Base-by-base conservation (phyloP, 352 stramenopile species). In the Phytophthora europaea region DNA sequence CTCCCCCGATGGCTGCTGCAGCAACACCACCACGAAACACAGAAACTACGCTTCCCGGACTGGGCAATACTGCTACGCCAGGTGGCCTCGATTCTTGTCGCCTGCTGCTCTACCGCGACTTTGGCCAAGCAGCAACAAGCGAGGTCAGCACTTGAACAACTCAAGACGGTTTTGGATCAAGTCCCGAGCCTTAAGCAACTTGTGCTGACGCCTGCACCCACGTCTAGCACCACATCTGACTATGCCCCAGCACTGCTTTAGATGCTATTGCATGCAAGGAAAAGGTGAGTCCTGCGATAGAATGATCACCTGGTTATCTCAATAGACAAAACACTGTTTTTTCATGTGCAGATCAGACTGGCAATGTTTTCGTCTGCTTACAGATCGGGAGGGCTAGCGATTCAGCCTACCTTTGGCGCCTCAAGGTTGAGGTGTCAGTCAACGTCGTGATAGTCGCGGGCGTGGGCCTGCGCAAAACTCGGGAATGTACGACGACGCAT, bases 401-500 rank as follows among this genome's bases (percentile, higher is more conserved):
- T 22, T 48, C 16, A 16, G n/a, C 5, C 47, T 53, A 4, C 47
- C n/a, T 20, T 51, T 51, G 43, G 23, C 18, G 38, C 38, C 38
- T 47, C 38, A 8, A 31, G 28, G 28, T 31, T 31, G 43, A 51
- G 13, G 12, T 57, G 6, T 75, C 26, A 81, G 56, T 82, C 75
- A 15, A 80, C 75, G 48, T 71, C 67, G n/a, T 80, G 76, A 33
- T 86, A 79, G 2, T 77, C 78, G 2, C 73, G 70, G 31, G 76
- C 79, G 20, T 83, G 71, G 12, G 86, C 79, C 56, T 92, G 85
- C 28, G 80, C 91, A 57, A 98, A 98, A 61, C 87, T 97, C 12
- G 95, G 95, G 70, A 98, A 98, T n/a, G 94, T 98, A 4, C 91
- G 85, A 16, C 93, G 82, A 2, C 94, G 89, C 78, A 98, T 96